Evolutionary conservation across 768 basidiomycete genomes (phyloP), one percentile per base, ranked within the genome.

Genomic region (Xerocomellus chrysenteron): DNA sequence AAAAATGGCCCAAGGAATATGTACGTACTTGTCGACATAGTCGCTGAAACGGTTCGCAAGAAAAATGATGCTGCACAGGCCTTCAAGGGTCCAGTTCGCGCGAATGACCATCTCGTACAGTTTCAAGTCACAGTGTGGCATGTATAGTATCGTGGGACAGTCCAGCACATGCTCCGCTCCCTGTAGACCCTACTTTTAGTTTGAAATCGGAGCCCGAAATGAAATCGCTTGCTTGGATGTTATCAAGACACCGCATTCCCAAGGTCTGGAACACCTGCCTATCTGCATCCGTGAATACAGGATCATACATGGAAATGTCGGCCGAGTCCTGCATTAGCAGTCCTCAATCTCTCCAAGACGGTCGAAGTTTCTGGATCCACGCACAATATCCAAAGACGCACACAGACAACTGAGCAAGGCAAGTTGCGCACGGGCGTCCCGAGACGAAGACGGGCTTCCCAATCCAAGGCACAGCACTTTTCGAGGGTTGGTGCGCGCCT

Each of bases 51-150:
- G 77, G 72, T 92, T 92, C 53, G 83, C 86, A 57, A 92, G 64
- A 51, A 92, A 74, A 51, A 89, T 63, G 24, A 85, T 64, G 55
- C 73, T 75, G 54, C 74, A 65, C 50, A 89, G 69, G 21, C 72
- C 71, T 30, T 75, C 74, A 30, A 56, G 65, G 45, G 75, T 71
- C 85, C 86, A 87, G 66, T 89, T 90, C 13, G 78, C 77, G 55
- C 78, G 77, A 53, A 91, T 70, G 44, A 90, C 65, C 60, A 73
- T 77, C 66, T 92, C 87, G 68, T 90, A 88, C 28, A 91, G 76
- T 57, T 78, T 78, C 69, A 87, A 65, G 65, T 88, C 87, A 67
- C 90, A 90, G 69, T 91, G 89, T 21, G 88, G 89, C 87, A 90
- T 89, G 73, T 82, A 90, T 52, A 85, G 74, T 52, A 92, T 75